Evolutionary conservation across 2,329 filamentous ascomycete species (phyloP), one percentile per base, ranked within the genome.

Genomic region (Verticillium dahliae): DNA sequence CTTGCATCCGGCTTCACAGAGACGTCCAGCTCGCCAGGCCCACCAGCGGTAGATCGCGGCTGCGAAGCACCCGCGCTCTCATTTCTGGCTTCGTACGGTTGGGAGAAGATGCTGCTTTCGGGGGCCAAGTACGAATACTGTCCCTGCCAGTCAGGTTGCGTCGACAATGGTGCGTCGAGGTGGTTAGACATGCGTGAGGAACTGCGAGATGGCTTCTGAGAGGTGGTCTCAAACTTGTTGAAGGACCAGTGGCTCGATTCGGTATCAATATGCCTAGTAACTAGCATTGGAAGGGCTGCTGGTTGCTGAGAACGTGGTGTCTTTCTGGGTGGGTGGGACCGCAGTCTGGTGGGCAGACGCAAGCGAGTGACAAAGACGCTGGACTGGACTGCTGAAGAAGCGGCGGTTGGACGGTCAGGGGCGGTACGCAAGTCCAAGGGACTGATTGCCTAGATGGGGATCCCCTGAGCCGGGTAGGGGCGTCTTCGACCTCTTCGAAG

Each of bases 1-100:
- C 62, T 69, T 38, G 69, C 60, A 67, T 73, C 68, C 83, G 88
- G 81, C 68, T 88, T 85, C 6, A 88, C 85, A 63, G 90, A 90
- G 66, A 92, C 79, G 35, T 86, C 85, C 56, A 92, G 80, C 35
- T 82, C 78, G 69, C 72, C 74, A 57, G 69, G 72, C 39, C 73
- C 70, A 57, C 70, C 71, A 62, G 71, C 72, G 62, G 73, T 70
- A 39, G 73, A 73, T 54, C 75, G 75, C 58, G 75, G 74, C 68
- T 76, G 74, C 18, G 69, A 67, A 31, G 62, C 41, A 39, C 74
- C 74, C 62, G 73, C 68, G 66, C 71, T 73, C 65, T 74, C 74
- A 62, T 70, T 69, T 39, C 74, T 75, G 70, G 80, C 75, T 60
- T 77, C 76, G 67, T 78, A 81, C 14, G 77, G 61, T 63, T 78